Base-by-base conservation (phyloP, 495 filamentous ascomycete species). In the Penicillium silybi region DNA sequence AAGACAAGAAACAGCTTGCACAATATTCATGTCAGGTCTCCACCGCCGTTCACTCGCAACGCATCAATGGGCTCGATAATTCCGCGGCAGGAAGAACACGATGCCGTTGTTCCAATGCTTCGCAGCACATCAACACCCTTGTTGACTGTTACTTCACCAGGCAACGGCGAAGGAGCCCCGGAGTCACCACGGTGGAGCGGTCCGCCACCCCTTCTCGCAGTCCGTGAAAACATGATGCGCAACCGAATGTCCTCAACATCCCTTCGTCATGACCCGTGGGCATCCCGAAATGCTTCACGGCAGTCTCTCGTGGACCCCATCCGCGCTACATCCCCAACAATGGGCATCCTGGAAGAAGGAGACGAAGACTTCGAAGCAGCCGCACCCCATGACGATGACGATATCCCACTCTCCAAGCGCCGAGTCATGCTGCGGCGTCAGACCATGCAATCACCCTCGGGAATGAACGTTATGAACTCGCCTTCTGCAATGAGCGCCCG, bases 381-480 rank as follows among this genome's bases (percentile, higher is more conserved):
- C 25, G n/a, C 40, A n/a, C 23, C 35, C 3, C 35, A 46, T 11
- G 54, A 57, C 16, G 52, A 60, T 37, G 90, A 93, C 47, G 80
- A 92, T 62, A 77, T 92, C 52, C 84, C 88, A 0, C 84, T 95
- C 16, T 85, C 86, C 18, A 80, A 85, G 52, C 86, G 88, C 44
- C 82, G 71, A 39, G 62, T 69, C 23, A 54, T 79, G 49, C 70
- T 82, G 5, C 77, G 80, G 39, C 73, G 70, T 43, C 65, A 70
- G 40, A 59, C 59, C 0, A 44, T 53, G 26, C 49, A 54, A 41
- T 58, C 49, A 0, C 53, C 59, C 25, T 64, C 63, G 8, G 26
- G 48, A 32, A 35, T 46, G 17, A 59, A 44, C 39, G 11, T 13
- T 0, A 42, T 52, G 23, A 47, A 56, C 39, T 58, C 51, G 0